Conservation (phyloP, 345 rosid species). For the Populus tremula region DNA sequence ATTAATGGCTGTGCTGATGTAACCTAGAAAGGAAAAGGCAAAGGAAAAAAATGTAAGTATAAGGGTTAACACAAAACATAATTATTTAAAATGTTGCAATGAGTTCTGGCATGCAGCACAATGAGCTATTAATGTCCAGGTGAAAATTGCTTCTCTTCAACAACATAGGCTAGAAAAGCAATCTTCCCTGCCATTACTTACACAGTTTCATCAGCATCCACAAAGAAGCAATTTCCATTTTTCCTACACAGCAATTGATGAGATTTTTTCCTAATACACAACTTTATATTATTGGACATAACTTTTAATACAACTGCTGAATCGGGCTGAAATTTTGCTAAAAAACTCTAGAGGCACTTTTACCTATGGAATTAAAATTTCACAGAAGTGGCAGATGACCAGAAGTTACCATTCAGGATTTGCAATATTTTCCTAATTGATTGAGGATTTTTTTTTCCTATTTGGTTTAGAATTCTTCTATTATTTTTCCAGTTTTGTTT, state of each 20-base stretch:
- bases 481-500: no score
- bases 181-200: not conserved
- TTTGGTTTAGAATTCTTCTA: no score
- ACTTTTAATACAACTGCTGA: no score
- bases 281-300: no score
- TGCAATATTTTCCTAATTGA: no score
- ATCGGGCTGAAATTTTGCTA: no score
- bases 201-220: not conserved
- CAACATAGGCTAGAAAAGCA: not conserved
- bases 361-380: no score
- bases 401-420: no score
- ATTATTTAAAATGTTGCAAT: not conserved
- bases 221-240: not conserved
- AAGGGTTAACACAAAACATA: not conserved
- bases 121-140: not conserved
- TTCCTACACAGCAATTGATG: not conserved
- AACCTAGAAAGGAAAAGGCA: constrained; percentile 15
- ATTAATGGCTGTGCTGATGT: constrained; percentile 34
- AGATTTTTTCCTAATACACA: no score
- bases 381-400: no score
- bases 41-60: not conserved
- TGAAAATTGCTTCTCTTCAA: not conserved
- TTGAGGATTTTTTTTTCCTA: no score
- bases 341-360: no score
- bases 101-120: not conserved